phyloP scores from a whole-genome alignment of 345 rosid genomes.

The Gynandropsis gynandra region DNA sequence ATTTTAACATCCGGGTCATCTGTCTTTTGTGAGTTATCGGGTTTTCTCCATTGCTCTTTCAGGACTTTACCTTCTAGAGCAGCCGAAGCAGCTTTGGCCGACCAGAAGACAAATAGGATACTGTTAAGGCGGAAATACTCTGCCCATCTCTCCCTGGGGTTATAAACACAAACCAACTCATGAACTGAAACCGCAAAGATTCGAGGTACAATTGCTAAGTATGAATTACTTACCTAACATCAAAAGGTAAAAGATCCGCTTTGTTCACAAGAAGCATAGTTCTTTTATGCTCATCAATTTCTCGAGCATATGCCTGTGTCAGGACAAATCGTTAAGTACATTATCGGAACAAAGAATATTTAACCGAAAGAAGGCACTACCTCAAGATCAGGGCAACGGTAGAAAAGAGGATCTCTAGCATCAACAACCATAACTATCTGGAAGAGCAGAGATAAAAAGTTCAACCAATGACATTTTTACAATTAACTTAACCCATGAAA shows the following conservation, averaged over 20 bases:
- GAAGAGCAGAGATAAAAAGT: constrained; percentile 9
- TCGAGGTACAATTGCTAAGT: neutral
- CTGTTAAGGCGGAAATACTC: constrained; percentile 45
- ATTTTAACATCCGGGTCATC: constrained; percentile 54
- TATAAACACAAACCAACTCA: constrained; percentile 12
- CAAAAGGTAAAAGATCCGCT: constrained; percentile 80
- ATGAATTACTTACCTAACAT: constrained; percentile 45
- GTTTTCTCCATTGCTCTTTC: constrained; percentile 29
- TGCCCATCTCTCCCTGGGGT: constrained; percentile 76
- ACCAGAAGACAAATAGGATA: constrained; percentile 78
- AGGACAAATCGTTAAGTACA: constrained; percentile 6
- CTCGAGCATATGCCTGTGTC: constrained; percentile 66
- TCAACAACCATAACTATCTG: constrained; percentile 99
- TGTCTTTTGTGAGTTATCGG: constrained; percentile 24
- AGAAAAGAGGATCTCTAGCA: constrained; percentile 85
- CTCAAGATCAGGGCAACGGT: constrained; percentile 93
- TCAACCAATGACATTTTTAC: neutral
- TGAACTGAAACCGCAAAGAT: constrained; percentile 9
- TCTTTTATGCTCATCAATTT: constrained; percentile 64
- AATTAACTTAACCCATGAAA: neutral
- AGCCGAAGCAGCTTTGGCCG: constrained; percentile 90
- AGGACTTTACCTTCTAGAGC: constrained; percentile 60
- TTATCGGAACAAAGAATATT: constrained; percentile 9
- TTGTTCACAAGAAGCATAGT: constrained; percentile 90
- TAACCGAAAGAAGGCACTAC: constrained; percentile 31